A percentile compares a stretch with the other conserved stretches of the same genome.
phyloP scores from a whole-genome alignment of 2,329 filamentous ascomycete genomes.

The Trichoderma afroharzianum region DNA sequence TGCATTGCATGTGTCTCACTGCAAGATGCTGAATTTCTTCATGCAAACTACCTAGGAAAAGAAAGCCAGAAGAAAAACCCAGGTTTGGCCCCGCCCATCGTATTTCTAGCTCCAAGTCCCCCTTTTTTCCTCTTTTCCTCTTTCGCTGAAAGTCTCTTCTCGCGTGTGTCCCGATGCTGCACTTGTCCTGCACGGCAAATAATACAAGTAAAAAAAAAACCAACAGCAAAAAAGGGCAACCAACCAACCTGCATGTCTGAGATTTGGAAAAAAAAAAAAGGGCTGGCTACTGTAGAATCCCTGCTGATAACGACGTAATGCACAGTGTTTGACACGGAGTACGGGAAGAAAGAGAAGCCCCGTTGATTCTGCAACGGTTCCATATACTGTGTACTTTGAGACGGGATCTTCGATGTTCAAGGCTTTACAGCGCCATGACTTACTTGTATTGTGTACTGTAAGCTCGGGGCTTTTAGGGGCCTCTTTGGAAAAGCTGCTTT shows the following conservation, averaged over 20 bases:
- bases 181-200: not conserved
- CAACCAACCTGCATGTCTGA: not conserved
- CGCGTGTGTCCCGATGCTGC: not conserved
- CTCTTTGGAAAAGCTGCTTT: not conserved
- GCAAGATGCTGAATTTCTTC: not conserved
- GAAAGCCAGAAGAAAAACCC: not conserved
- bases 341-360: not conserved
- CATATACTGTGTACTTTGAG: not conserved
- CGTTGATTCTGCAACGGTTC: not conserved
- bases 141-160: not conserved
- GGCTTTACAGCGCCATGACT: not conserved
- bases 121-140: not conserved
- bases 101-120: not conserved
- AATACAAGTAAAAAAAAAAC: not conserved
- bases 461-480: not conserved
- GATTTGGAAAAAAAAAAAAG: not conserved
- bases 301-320: not conserved
- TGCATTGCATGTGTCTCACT: not conserved
- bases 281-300: not conserved
- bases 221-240: not conserved
- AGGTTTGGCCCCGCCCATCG: not conserved
- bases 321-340: not conserved
- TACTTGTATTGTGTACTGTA: not conserved
- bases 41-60: not conserved
- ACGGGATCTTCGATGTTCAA: not conserved